Evolutionary conservation across 2,329 filamentous ascomycete genomes (phyloP), one percentile per base, ranked within the genome.

Genomic region (Talaromyces sp.): DNA sequence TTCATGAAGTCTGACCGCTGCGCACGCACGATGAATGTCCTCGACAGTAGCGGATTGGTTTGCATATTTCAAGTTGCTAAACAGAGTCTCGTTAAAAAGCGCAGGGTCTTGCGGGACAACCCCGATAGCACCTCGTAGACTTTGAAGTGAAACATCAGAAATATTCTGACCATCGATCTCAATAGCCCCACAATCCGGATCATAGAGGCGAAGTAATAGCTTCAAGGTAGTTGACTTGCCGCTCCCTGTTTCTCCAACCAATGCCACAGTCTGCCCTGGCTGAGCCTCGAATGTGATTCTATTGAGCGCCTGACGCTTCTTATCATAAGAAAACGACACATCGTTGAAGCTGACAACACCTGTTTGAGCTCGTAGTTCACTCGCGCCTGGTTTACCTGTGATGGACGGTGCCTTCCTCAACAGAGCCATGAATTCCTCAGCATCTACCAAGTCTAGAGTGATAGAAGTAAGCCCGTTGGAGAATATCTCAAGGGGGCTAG

Each of bases 201-300:
- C 88, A 75, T 99, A 99, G 77, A 98, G 98, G 19, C 95, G 88
- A 78, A 98, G 93, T 1, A 98, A 88, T 19, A 99, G 83, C 17
- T 93, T 94, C 36, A 98, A 89, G 68, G 98, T 93, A 0, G 94
- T 98, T 72, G 90, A 94, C 80, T 98, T 99, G 56, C 95, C 95
- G 47, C 91, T 96, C 17, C 94, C 95, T 13, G 94, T 98, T 0
- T 93, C 92, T 66, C 95, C 95, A 5, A 99, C 95, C 5, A 99
- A 82, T 1, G 95, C 95, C 1, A 94, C 96, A 25, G 91, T 93
- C 80, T 97, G 76, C 0, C 84, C 84, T 6, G 82, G 75, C 64
- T 77, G 74, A 1, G 78, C 83, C 7, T 71, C 72, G 68, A 86
- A 82, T 58, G 73, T 80, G 53, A 86, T 74, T n/a, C 81, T 74